Percentiles rank a stretch among this genome's conserved stretches.
phyloP scores from a whole-genome alignment of 2,329 filamentous ascomycete genomes.

The Magnaporthales sp. region DNA sequence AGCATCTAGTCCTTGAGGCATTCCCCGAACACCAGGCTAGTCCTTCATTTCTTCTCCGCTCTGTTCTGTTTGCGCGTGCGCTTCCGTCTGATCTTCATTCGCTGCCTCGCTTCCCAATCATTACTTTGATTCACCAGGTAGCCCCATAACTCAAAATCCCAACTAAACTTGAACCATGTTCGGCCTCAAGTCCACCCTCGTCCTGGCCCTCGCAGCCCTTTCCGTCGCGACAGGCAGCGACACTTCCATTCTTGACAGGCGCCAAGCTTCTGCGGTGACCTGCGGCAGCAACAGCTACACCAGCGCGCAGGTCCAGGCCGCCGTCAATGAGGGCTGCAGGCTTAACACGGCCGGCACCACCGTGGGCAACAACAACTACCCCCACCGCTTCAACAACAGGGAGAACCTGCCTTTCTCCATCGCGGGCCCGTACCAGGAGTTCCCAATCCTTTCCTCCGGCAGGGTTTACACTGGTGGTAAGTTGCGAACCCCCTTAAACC shows the following conservation, averaged over 20 bases:
- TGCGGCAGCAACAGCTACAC: conserved; percentile 9
- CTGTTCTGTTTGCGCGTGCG: too few relatives aligned
- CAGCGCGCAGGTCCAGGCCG: conserved; percentile 10
- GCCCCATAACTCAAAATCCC: not conserved
- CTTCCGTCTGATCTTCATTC: not conserved
- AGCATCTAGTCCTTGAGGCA: too few relatives aligned
- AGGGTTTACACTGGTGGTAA: conserved; percentile 28
- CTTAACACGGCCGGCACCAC: conserved; percentile 8
- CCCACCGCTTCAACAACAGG: conserved; percentile 14
- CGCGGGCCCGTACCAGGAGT: conserved; percentile 14
- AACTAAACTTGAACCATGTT: conserved; percentile 7
- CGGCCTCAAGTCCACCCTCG: conserved; percentile 5
- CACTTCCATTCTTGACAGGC: conserved; percentile 5
- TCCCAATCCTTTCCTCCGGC: conserved; percentile 27
- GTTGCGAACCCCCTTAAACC: too few relatives aligned
- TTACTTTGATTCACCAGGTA: not conserved
- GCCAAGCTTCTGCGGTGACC: not conserved
- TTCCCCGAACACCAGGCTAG: not conserved
- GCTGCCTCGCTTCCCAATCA: not conserved
- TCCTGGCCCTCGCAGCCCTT: conserved; percentile 7
- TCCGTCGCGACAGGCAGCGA: conserved; percentile 7
- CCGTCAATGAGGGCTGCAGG: conserved; percentile 12
- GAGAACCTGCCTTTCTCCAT: conserved; percentile 11
- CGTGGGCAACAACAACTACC: conserved; percentile 13
- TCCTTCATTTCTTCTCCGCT: not conserved